Evolutionary conservation across 2,329 filamentous ascomycete species (phyloP).

Genomic region (Aureobasidium subglaciale): DNA sequence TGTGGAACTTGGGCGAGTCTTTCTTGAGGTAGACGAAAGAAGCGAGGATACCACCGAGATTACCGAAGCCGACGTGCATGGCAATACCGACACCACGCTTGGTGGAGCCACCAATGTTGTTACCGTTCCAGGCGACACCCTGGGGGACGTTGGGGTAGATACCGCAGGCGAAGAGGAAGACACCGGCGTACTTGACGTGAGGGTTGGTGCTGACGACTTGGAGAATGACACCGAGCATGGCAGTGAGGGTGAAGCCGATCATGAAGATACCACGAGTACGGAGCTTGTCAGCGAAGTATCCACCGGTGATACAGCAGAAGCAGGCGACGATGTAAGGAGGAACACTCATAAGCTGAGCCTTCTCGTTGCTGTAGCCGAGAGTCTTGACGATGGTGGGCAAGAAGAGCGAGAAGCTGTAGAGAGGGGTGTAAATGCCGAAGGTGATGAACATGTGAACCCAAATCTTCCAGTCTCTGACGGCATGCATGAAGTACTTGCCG

Average conservation of each 20-base stretch:
- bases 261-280: slow-evolving; percentile 37
- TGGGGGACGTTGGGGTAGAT: slow-evolving; percentile 55
- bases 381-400: slow-evolving; percentile 50
- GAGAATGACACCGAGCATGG: slow-evolving; percentile 29
- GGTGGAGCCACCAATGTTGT: slow-evolving; percentile 50
- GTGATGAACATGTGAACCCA: slow-evolving; percentile 37
- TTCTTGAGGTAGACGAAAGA: slow-evolving; percentile 46
- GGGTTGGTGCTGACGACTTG: slow-evolving; percentile 27
- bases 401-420: slow-evolving; percentile 29
- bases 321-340: slow-evolving; percentile 28
- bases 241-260: slow-evolving; percentile 20
- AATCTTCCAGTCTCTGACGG: slow-evolving; percentile 36
- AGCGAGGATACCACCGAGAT: slow-evolving; percentile 49
- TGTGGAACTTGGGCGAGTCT: slow-evolving; percentile 31
- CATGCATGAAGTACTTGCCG: slow-evolving; percentile 32
- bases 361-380: slow-evolving; percentile 54
- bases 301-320: slow-evolving; percentile 26
- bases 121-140: slow-evolving; percentile 53
- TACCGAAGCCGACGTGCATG: slow-evolving; percentile 48
- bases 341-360: slow-evolving; percentile 27
- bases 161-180: slow-evolving; percentile 38
- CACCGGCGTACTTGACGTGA: slow-evolving; percentile 32
- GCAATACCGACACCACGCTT: slow-evolving; percentile 52
- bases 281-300: slow-evolving; percentile 25
- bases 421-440: slow-evolving; percentile 24